A percentile compares a stretch with the other conserved stretches of the same genome.
These are phyloP conservation scores for Sugiyamaella floridensis DNA, from an alignment of 805 yeast genomes.

Conservation along the genomic window DNA sequence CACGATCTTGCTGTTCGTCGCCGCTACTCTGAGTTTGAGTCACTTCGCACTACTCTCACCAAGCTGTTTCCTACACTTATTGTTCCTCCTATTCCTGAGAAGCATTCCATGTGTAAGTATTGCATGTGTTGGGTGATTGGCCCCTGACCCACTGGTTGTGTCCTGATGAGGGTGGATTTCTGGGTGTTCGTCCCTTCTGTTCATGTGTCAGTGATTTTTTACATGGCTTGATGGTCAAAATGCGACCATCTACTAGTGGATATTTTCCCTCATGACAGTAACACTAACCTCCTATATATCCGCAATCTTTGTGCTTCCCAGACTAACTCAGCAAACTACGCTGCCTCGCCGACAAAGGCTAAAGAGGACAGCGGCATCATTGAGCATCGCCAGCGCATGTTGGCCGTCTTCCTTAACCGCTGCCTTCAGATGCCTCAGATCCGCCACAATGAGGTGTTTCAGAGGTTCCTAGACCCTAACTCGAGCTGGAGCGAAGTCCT, in stretches of 20 bases:
- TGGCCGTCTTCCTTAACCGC: conserved; percentile 69
- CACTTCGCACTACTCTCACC: conserved; percentile 61
- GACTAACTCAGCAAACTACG: conserved; percentile 32
- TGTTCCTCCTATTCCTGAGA: conserved; percentile 91
- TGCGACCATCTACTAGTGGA: too few relatives aligned
- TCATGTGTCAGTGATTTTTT: too few relatives aligned
- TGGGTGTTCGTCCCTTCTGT: too few relatives aligned
- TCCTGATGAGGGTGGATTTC: neutral
- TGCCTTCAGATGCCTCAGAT: conserved; percentile 57
- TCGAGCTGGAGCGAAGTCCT: conserved; percentile 76
- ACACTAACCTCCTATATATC: neutral
- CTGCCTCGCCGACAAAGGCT: conserved; percentile 39
- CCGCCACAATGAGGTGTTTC: conserved; percentile 53
- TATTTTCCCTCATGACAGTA: too few relatives aligned
- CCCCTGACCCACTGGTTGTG: neutral
- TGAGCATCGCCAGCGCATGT: conserved; percentile 67
- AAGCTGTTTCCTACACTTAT: conserved; percentile 73
- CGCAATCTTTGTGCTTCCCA: too few relatives aligned
- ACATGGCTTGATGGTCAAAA: too few relatives aligned
- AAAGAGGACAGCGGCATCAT: conserved; percentile 39
- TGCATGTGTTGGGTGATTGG: neutral
- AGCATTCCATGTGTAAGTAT: conserved; percentile 47
- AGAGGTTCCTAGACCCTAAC: conserved; percentile 78
- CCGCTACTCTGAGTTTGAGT: conserved; percentile 88
- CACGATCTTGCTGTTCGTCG: conserved; percentile 64